Evolutionary conservation across 2,329 filamentous ascomycete genomes (phyloP).

Genomic region (Hymenoscyphus occultus): DNA sequence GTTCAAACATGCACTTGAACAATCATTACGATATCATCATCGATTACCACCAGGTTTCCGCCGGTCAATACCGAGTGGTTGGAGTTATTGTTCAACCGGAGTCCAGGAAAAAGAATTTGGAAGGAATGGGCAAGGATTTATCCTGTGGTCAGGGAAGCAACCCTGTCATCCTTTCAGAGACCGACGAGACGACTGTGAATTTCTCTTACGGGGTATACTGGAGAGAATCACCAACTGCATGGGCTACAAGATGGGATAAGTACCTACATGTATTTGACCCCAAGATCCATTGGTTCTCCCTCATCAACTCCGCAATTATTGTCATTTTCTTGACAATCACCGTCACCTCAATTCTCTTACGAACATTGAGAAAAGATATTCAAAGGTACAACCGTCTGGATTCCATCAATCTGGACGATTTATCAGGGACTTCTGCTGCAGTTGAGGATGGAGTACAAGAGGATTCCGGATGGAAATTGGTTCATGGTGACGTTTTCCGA

Average conservation of each 20-base stretch:
- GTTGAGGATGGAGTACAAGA: conserved; percentile 93
- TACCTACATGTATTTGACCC: conserved; percentile 96
- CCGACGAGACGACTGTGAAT: conserved; percentile 63
- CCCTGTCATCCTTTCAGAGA: conserved; percentile 63
- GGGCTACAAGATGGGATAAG: conserved; percentile 98
- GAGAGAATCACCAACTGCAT: conserved; percentile 78
- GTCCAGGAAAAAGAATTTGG: conserved; percentile 49
- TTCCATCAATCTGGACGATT: conserved; percentile 83
- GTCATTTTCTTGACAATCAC: conserved; percentile 88
- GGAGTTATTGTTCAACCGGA: conserved; percentile 84
- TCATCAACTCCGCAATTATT: conserved; percentile 93
- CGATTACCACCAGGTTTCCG: conserved; percentile 81
- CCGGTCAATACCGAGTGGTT: conserved; percentile 78
- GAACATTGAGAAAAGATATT: conserved; percentile 91
- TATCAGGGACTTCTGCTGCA: conserved; percentile 71
- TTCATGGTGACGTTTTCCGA: conserved; percentile 96
- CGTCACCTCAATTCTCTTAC: conserved; percentile 86
- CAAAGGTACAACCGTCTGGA: conserved; percentile 94
- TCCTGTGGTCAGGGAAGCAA: conserved; percentile 59
- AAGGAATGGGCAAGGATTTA: conserved; percentile 45
- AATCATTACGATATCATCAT: conserved; percentile 95
- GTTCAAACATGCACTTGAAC: conserved; percentile 63
- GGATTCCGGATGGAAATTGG: conserved; percentile 97
- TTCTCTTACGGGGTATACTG: conserved; percentile 95
- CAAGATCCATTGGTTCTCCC: conserved; percentile 98